Evolutionary conservation across 148 eudicot genomes (phyloP).

Genomic region (Gaultheria prostrata): DNA sequence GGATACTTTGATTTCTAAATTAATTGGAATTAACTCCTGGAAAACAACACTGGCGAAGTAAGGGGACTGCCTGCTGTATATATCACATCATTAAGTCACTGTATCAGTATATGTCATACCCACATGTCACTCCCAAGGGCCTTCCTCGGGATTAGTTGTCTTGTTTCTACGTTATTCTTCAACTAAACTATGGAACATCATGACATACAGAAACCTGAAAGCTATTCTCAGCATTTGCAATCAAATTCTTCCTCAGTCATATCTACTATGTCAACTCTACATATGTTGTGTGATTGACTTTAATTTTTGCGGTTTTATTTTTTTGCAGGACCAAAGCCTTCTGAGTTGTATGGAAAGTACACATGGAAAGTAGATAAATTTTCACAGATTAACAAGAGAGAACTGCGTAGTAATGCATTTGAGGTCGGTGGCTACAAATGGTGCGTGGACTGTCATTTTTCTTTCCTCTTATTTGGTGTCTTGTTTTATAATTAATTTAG

Average conservation of each 20-base stretch:
- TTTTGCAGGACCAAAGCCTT: slow-evolving; percentile 73
- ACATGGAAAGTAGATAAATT: slow-evolving; percentile 89
- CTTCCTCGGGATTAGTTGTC: background rate
- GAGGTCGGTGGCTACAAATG: slow-evolving; percentile 96
- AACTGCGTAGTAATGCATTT: slow-evolving; percentile 80
- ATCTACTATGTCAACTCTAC: background rate
- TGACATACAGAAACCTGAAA: background rate
- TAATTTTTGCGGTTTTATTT: background rate
- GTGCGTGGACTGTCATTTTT: slow-evolving; percentile 12
- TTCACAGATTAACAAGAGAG: slow-evolving; percentile 91
- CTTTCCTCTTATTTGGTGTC: background rate
- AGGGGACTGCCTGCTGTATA: background rate
- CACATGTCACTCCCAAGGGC: background rate
- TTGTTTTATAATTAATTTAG: background rate
- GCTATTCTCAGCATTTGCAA: background rate
- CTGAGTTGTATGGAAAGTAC: slow-evolving; percentile 67
- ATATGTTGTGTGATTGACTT: background rate
- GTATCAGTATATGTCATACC: background rate
- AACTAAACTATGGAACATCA: background rate
- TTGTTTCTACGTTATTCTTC: background rate
- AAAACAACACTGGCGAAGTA: background rate
- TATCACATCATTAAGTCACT: background rate
- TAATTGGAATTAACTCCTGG: background rate
- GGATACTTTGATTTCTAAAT: background rate
- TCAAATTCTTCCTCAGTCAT: background rate